Evolutionary conservation across 2,329 filamentous ascomycete genomes (phyloP).

Genomic region (Penicillium decumbens): DNA sequence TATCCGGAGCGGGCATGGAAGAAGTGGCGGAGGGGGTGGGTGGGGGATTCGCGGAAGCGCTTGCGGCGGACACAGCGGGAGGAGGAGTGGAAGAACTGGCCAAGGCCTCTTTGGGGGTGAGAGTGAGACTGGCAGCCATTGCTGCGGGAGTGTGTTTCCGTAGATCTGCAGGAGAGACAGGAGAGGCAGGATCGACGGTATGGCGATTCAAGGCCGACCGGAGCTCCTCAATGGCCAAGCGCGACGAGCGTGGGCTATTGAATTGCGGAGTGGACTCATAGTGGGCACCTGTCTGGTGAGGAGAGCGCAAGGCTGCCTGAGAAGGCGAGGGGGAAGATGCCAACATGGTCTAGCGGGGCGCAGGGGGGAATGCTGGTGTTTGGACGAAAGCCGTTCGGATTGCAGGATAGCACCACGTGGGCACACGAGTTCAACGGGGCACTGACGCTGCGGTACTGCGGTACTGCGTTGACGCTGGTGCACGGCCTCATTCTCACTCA

Average conservation of each 20-base stretch:
- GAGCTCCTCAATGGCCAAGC: constrained; percentile 40
- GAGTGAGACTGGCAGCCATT: constrained; percentile 7
- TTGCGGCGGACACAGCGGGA: constrained; percentile 14
- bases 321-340: constrained; percentile 41
- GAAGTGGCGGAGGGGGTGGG: constrained; percentile 18
- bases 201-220: constrained; percentile 38
- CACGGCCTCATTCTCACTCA: constrained; percentile 27
- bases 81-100: constrained; percentile 19
- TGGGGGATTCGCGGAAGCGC: constrained; percentile 16
- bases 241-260: constrained; percentile 33
- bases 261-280: constrained; percentile 32
- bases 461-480: constrained; percentile 28
- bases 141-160: constrained; percentile 33
- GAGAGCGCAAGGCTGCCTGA: constrained; percentile 35
- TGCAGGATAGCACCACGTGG: constrained; percentile 35
- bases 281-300: constrained; percentile 23
- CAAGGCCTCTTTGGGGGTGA: constrained; percentile 12
- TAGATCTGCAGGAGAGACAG: constrained; percentile 33
- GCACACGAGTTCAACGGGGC: constrained; percentile 35
- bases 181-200: constrained; percentile 34
- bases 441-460: constrained; percentile 15
- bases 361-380: constrained; percentile 18
- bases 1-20: constrained; percentile 30
- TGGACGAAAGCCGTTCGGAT: constrained; percentile 19
- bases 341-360: constrained; percentile 29